Percentiles rank a stretch among this genome's conserved stretches.
phyloP scores from a whole-genome alignment of 208 protist species.

The Leishmania mexicana region DNA sequence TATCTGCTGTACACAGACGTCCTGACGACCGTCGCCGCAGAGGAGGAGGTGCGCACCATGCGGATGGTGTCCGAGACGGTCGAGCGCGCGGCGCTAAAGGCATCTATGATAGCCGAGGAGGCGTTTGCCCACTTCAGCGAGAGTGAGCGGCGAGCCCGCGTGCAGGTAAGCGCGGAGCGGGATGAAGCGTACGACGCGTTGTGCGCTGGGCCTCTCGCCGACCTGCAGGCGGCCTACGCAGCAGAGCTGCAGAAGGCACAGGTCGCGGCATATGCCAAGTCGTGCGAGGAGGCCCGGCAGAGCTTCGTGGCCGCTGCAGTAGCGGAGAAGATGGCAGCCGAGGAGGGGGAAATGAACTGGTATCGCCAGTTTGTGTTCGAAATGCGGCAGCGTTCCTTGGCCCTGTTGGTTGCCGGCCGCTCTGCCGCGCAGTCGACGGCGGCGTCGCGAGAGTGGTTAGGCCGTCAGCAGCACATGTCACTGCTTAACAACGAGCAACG shows the following conservation, averaged over 20 bases:
- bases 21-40: constrained; percentile 17
- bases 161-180: constrained; percentile 7
- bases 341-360: neutral
- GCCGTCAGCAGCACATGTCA: constrained; percentile 16
- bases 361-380: constrained; percentile 6
- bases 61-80: constrained; percentile 16
- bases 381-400: constrained; percentile 12
- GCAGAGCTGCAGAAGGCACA: constrained; percentile 13
- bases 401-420: constrained; percentile 11
- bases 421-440: constrained; percentile 3
- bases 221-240: constrained; percentile 17
- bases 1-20: constrained; percentile 46
- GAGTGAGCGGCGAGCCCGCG: constrained; percentile 5
- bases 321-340: constrained; percentile 7
- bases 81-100: constrained; percentile 6
- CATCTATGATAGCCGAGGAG: constrained; percentile 8
- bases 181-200: constrained; percentile 13
- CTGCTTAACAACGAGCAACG: constrained; percentile 21
- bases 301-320: constrained; percentile 5
- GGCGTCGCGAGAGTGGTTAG: constrained; percentile 13
- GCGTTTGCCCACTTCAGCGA: neutral
- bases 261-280: constrained; percentile 1
- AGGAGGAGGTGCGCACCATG: constrained; percentile 27
- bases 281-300: constrained; percentile 3
- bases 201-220: constrained; percentile 10